Evolutionary conservation across 306 rosid species (phyloP).

Genomic region (Castanea sativa): DNA sequence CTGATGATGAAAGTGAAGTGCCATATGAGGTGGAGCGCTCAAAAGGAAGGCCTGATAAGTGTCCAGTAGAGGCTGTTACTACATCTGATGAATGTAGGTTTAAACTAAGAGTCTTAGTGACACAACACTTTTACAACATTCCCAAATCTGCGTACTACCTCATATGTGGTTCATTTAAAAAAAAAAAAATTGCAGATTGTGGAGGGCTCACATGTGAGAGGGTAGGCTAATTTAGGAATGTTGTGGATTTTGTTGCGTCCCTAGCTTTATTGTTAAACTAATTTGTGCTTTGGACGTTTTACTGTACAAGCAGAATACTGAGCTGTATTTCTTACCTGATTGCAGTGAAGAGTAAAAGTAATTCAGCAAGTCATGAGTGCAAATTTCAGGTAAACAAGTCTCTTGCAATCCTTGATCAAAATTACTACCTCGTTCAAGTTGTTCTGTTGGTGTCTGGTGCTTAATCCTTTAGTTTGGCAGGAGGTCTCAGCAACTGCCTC

Average conservation of each 20-base stretch:
- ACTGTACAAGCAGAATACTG: constrained; percentile 21
- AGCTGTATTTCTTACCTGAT: constrained; percentile 30
- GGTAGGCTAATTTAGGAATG: too few species aligned
- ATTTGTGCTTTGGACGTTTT: constrained; percentile 19
- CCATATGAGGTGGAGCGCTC: constrained; percentile 40
- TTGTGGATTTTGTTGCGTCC: too few species aligned
- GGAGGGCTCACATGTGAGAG: too few species aligned
- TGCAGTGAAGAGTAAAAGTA: constrained; percentile 52
- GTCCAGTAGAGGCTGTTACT: constrained; percentile 41
- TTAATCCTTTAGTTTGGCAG: constrained; percentile 44
- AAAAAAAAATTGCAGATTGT: too few species aligned
- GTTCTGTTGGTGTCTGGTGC: constrained; percentile 14
- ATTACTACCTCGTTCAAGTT: constrained; percentile 17
- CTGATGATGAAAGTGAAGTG: constrained; percentile 67
- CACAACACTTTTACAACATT: too few species aligned
- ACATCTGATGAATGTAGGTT: constrained; percentile 57
- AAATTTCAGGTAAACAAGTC: constrained; percentile 54
- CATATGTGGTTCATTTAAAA: too few species aligned
- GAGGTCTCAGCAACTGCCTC: constrained; percentile 44
- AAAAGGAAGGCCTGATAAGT: constrained; percentile 33
- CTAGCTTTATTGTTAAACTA: constrained; percentile 6
- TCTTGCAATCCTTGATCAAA: constrained; percentile 13
- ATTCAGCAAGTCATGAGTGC: constrained; percentile 28
- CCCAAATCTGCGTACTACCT: too few species aligned
- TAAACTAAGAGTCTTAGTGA: not conserved